A percentile compares a stretch with the other conserved stretches of the same genome.
Conservation (phyloP, 768 basidiomycete genomes). For the Lactifluus piperatus region DNA sequence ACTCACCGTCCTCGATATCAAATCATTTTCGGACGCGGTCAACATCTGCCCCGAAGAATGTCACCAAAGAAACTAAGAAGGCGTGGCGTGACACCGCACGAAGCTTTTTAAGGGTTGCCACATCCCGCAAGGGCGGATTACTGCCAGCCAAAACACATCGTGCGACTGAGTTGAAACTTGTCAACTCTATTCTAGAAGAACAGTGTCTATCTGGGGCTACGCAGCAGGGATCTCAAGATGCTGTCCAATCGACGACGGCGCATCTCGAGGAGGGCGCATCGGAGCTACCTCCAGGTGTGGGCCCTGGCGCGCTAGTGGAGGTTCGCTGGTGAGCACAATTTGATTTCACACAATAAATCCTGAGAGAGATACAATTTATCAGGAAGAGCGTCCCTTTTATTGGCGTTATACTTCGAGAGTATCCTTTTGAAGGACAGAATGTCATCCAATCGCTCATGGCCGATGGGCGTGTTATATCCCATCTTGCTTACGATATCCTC, state of each 20-base stretch:
- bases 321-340: conserved; percentile 23
- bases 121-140: neutral
- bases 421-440: conserved; percentile 6
- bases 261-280: neutral
- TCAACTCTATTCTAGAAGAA: conserved; percentile 9
- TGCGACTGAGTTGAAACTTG: conserved; percentile 6
- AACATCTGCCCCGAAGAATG: neutral
- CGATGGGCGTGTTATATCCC: conserved; percentile 3
- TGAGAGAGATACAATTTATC: neutral
- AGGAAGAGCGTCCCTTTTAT: neutral
- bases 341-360: neutral
- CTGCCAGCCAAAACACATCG: neutral
- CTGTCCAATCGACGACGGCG: neutral
- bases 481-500: conserved; percentile 39
- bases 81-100: neutral
- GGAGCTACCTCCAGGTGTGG: neutral
- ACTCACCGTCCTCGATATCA: neutral
- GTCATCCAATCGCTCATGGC: neutral
- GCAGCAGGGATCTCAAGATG: neutral
- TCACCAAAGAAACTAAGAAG: neutral
- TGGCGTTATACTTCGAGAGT: conserved; percentile 1
- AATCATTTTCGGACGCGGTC: neutral
- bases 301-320: conserved; percentile 27
- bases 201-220: neutral
- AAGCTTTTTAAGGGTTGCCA: neutral